Base-by-base conservation (phyloP, 805 yeast species). In the Tetrapisispora pingtungensis region DNA sequence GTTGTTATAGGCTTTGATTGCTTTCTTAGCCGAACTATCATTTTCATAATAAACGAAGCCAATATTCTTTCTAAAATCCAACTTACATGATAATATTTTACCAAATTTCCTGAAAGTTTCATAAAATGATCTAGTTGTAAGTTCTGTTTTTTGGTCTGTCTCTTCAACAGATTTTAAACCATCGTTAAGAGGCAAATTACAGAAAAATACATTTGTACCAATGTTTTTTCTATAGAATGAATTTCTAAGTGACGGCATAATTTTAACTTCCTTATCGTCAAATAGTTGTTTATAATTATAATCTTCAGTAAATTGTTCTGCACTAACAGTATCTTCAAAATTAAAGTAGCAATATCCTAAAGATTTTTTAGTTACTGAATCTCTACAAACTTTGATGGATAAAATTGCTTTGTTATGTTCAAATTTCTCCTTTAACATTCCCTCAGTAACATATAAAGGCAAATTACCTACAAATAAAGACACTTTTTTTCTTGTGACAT, bases 301-400 rank as follows among this genome's bases (percentile, higher is more conserved):
- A 10, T 74, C 69, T 36, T 75, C 80, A 39, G 77, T 65, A 3
- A 86, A 85, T 33, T 47, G 44, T 24, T 70, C 70, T 0, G 85
- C 86, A 41, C 76, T 81, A 5, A 59, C 54, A 38, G 68, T 66
- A 8, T 61, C 62, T 8, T 62, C 61, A 55, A 80, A 81, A 44
- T 84, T 81, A 12, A 82, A 79, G 57, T 83, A 84, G 0, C 87
- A 93, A 61, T 84, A 81, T 3, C 87, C 83, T 46, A 85, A 64
- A 1, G 88, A 77, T 40, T 71, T 62, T 17, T 73, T 73, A n/a
- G 74, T 67, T 32, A 67, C 64, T 15, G 75, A 72, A 52, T 78
- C 78, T 44, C 68, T 64, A 49, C 87, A 78, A 34, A 84, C 68
- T 56, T 81, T 81, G 26, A 78, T 77, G 2, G 84, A 74, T 12